Base-by-base conservation (phyloP, 352 stramenopile genomes). In the Globisporangium mamillatum region DNA sequence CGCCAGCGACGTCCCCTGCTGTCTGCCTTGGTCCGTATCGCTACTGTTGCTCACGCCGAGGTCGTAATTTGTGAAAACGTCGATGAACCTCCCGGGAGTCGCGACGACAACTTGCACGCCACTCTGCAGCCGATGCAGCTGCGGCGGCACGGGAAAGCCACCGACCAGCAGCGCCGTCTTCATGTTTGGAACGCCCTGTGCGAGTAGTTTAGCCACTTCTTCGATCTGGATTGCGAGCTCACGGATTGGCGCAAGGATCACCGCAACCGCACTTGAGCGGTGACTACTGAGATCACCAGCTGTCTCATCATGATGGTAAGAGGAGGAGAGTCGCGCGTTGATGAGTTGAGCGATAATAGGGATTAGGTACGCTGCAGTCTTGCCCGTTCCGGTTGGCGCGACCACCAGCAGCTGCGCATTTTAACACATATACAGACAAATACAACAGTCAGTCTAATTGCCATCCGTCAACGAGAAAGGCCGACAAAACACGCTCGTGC, bases 151-250 rank as follows among this genome's bases (percentile, higher is more conserved):
- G 1, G 86, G 81, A 4, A 92, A 73, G 1, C 84, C 86, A 29
- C 86, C 86, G 9, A 92, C 66, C 3, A 94, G 34, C 12, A 92
- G 65, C 24, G 86, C 84, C 0, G 86, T 94, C 36, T 80, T 87
- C 82, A 92, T 92, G 59, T 76, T 63, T 2, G 63, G 58, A 46
- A 94, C 86, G 0, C 84, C 79, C 20, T 67, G 68, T 60, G 92
- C 81, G 20, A 94, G 68, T 2, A 69, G 6, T 63, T 92, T 94
- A 0, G 80, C 73, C 38, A 86, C 75, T 0, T 68, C 68, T 60
- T 94, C 84, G 61, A 94, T 90, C 66, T 94, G 86, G 29, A 91
- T 86, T 29, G 80, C 85, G 9, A 94, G 70, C 53, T 94, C 86
- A 61, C 86, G 81, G 44, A 92, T 79, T 12, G 86, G 84, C 34